Evolutionary conservation across 192 early-diverging fungal genomes (phyloP), one percentile per base, ranked within the genome.

Genomic region (Gigaspora rosea): DNA sequence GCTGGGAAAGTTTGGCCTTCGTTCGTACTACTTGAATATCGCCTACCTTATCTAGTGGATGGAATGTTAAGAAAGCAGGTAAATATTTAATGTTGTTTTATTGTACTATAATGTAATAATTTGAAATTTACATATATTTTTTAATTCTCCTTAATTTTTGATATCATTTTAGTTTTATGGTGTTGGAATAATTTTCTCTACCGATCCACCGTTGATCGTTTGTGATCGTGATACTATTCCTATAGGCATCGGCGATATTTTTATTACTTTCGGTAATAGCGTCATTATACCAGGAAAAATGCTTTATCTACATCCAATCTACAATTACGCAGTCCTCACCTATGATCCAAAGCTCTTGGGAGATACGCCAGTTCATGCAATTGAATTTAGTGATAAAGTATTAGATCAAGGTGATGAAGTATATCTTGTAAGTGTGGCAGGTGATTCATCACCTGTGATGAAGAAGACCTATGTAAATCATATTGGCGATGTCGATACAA

Each of bases 241-340:
- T 1, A 88, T 93, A 77, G 86, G 84, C 41, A 81, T 95, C 62
- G 93, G 95, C 41, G 93, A 95, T 68, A 85, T 96, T 36, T 86
- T 86, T 52, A 83, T 98, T 48, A 94, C 93, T 0, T 91, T 98
- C 80, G 95, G 92, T 56, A 93, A 95, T 77, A 91, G 91, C 46
- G 89, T 95, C n/a, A 91, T 94, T 56, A 91, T 98, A 73, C 96
- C 95, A 0, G 97, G 89, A 20, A 90, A 89, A 73, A 82, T 96
- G 56, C 76, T 91, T 8, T 95, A 94, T 75, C 64, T 94, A 54
- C 97, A 98, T 71, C 97, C 96, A 1, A 90, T 91, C 1, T 92
- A 95, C 78, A 97, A 95, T 85, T 93, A 93, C 85, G 90, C 91
- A 2, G 86, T 98, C 48, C 47, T 98, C 12, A 88, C 88, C 47